Base-by-base conservation (phyloP, 1,139 yeast genomes). In the Magnusiomyces fungicola region DNA sequence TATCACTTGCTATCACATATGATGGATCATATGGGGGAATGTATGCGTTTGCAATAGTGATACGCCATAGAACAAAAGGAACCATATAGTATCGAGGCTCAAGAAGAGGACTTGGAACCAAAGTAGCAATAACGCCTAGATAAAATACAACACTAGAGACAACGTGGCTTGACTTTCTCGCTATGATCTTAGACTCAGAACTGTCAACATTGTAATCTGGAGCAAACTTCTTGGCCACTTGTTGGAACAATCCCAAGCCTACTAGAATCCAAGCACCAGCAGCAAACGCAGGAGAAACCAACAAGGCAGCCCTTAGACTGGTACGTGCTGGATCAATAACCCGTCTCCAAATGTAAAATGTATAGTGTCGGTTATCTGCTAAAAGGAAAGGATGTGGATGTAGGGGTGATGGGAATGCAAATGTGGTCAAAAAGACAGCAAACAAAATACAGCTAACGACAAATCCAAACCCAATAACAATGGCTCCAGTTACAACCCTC, bases 361-460 rank as follows among this genome's bases (percentile, higher is more conserved):
- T 81, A 63, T 81, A 88, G 64, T 92, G 98, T 55, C 98, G 79
- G 67, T 94, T 94, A 64, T 94, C 99, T 0, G 98, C 95, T 45
- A 90, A 72, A 39, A 92, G 66, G 65, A 90, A 94, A 10, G 97
- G 97, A 63, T 94, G 98, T 3, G 81, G 81, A 9, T 83, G 44
- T 3, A 41, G 44, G 16, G 44, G 36, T 14, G 34, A 40, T 44
- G 27, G 43, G 29, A 14, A 38, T 10, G 29, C 29, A 10, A 29
- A 29, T 39, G 16, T 38, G 25, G 21, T 3, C 29, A 38, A 23
- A 38, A 23, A 18, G 6, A 22, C 3, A 3, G 43, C 47, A 10
- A 41, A 19, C 5, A 44, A 21, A 3, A 36, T 41, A 22, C 41
- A 43, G 1, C 46, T 19, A 1, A 34, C 30, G 2, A 42, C 33